Conservation (phyloP, 2,329 filamentous ascomycete genomes). For the Colletotrichum truncatum region DNA sequence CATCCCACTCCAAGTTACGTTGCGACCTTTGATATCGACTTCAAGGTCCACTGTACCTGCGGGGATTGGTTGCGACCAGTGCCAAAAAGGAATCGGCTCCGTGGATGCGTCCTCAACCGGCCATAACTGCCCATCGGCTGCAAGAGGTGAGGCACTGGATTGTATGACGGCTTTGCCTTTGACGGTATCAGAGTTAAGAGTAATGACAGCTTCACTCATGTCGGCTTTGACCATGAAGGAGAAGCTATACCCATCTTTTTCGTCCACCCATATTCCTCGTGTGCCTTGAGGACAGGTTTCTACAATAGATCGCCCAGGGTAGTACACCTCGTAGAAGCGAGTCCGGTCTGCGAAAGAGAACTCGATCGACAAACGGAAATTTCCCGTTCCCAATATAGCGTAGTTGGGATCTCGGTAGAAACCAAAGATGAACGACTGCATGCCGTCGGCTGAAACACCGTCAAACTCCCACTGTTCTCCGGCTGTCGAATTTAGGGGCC, state of each 20-base stretch:
- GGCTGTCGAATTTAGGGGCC: conserved; percentile 35
- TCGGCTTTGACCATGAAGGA: conserved; percentile 28
- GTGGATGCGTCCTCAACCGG: neutral
- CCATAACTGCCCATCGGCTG: neutral
- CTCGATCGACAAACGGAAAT: conserved; percentile 37
- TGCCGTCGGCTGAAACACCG: conserved; percentile 36
- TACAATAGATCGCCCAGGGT: conserved; percentile 33
- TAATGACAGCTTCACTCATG: conserved; percentile 25
- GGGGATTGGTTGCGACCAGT: conserved; percentile 12
- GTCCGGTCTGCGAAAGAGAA: conserved; percentile 34
- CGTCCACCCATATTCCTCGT: conserved; percentile 18
- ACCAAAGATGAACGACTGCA: conserved; percentile 36
- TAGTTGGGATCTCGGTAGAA: conserved; percentile 42
- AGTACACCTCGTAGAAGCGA: conserved; percentile 35
- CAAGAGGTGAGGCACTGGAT: conserved; percentile 12
- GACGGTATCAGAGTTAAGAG: conserved; percentile 12
- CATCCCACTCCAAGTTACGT: neutral
- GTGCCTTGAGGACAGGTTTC: conserved; percentile 32
- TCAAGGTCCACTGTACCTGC: neutral
- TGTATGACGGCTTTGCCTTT: conserved; percentile 31
- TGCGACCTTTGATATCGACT: neutral
- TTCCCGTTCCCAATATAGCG: conserved; percentile 37
- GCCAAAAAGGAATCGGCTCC: neutral
- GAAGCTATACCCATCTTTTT: conserved; percentile 27
- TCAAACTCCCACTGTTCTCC: conserved; percentile 43